Conservation (phyloP, 2,329 filamentous ascomycete genomes). For the Cercospora beticola region DNA sequence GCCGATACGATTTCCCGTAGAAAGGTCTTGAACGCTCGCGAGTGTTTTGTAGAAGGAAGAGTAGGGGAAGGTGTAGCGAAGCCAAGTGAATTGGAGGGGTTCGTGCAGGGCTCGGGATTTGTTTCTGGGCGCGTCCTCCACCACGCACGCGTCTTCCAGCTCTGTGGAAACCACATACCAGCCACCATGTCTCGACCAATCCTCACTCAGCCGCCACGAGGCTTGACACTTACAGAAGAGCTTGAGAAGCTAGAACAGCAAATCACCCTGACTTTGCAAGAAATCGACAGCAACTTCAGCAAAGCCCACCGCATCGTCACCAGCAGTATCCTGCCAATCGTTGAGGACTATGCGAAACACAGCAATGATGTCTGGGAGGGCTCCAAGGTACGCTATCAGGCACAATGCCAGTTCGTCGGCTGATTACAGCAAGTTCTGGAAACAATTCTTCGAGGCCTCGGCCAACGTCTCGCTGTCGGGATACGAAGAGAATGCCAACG, state of each 20-base stretch:
- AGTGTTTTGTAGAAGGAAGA: too few species aligned
- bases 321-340: slow-evolving; percentile 83
- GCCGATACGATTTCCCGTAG: too few species aligned
- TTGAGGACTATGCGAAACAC: slow-evolving; percentile 93
- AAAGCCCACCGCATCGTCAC: slow-evolving; percentile 95
- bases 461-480: slow-evolving; percentile 95
- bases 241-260: slow-evolving; percentile 94
- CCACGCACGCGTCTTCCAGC: neutral
- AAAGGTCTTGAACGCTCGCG: too few species aligned
- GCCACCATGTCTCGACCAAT: slow-evolving; percentile 29
- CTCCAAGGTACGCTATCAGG: slow-evolving; percentile 68
- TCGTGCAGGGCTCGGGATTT: neutral
- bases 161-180: neutral
- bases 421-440: slow-evolving; percentile 81
- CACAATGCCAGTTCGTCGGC: neutral
- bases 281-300: slow-evolving; percentile 98
- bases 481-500: slow-evolving; percentile 78
- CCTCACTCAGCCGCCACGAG: slow-evolving; percentile 49
- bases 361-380: slow-evolving; percentile 95
- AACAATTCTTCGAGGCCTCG: slow-evolving; percentile 98
- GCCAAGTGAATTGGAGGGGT: too few species aligned
- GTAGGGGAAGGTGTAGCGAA: too few species aligned
- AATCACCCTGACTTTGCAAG: slow-evolving; percentile 93
- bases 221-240: slow-evolving; percentile 85
- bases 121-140: slow-evolving; percentile 4